Evolutionary conservation across 139 green algal species (phyloP).

Genomic region (Chlamydomonas applanata): DNA sequence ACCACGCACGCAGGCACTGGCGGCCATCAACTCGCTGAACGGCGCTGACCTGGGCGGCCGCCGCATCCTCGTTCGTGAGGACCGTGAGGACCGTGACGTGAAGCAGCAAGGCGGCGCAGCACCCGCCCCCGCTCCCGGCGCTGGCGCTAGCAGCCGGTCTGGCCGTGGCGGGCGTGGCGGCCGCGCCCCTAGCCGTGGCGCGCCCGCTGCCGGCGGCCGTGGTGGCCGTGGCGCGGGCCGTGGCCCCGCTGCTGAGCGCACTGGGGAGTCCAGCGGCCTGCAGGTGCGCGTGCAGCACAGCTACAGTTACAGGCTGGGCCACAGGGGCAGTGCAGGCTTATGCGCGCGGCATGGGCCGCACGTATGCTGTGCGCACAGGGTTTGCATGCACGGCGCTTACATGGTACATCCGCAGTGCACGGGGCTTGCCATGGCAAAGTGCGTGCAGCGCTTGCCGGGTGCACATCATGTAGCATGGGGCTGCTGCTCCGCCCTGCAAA

Average conservation of each 20-base stretch:
- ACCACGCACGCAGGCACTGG: conserved; percentile 49
- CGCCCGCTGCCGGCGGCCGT: too few relatives aligned
- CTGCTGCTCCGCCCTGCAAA: too few relatives aligned
- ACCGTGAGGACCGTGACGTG: conserved; percentile 91
- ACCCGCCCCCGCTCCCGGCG: neutral
- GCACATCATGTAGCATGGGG: neutral
- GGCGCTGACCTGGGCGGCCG: conserved; percentile 81
- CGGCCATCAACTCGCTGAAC: conserved; percentile 74
- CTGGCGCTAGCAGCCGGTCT: neutral
- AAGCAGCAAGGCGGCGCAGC: conserved; percentile 69
- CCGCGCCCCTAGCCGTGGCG: too few relatives aligned
- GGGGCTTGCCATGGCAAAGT: neutral
- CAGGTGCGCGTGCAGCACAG: conserved; percentile 40
- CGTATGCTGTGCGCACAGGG: too few relatives aligned
- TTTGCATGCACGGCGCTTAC: too few relatives aligned
- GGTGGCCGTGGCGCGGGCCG: conserved; percentile 21
- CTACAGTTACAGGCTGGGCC: neutral
- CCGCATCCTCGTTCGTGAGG: conserved; percentile 88
- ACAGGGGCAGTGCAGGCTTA: too few relatives aligned
- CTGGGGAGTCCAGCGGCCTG: conserved; percentile 56
- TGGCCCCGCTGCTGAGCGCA: conserved; percentile 11
- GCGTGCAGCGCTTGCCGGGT: too few relatives aligned
- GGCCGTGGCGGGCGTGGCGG: conserved; percentile 22
- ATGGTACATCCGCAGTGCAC: neutral
- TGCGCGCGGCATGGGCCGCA: too few relatives aligned